These are phyloP conservation scores for Trichophyton simii DNA, from an alignment of 2,329 filamentous ascomycete genomes.

Conservation along the genomic window DNA sequence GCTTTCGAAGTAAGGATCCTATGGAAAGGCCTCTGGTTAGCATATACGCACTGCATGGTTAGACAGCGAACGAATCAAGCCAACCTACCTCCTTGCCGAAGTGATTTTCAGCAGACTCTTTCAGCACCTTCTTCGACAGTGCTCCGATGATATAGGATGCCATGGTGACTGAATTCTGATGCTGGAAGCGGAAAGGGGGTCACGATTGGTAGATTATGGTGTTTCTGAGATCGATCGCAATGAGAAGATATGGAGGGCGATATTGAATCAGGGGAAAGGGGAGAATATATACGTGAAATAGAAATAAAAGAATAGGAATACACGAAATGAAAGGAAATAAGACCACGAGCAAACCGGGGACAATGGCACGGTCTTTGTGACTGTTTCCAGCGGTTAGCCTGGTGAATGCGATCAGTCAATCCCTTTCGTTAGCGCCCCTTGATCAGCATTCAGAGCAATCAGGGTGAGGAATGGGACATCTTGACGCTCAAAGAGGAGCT, in stretches of 20 bases:
- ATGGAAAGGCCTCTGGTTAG: constrained; percentile 8
- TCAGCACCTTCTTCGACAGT: constrained; percentile 25
- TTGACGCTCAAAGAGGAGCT: not conserved
- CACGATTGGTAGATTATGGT: not conserved
- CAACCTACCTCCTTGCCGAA: constrained; percentile 31
- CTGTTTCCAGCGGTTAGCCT: not conserved
- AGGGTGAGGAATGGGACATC: not conserved
- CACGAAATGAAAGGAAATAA: not conserved
- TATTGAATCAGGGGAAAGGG: not conserved
- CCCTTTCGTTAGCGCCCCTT: not conserved
- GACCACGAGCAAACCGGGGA: not conserved
- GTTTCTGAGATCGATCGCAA: not conserved
- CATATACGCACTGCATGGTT: not conserved
- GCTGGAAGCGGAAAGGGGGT: not conserved
- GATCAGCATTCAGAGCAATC: not conserved
- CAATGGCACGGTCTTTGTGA: not conserved
- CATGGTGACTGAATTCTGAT: constrained; percentile 9
- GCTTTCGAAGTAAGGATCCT: constrained; percentile 86
- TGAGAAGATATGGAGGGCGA: not conserved
- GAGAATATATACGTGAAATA: not conserved
- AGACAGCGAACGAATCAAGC: not conserved
- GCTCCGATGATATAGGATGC: constrained; percentile 15
- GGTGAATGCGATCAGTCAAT: not conserved
- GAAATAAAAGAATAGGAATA: not conserved
- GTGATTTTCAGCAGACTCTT: constrained; percentile 28